Evolutionary conservation across 2,329 filamentous ascomycete genomes (phyloP).

Genomic region (Cladophialophora psammophila): DNA sequence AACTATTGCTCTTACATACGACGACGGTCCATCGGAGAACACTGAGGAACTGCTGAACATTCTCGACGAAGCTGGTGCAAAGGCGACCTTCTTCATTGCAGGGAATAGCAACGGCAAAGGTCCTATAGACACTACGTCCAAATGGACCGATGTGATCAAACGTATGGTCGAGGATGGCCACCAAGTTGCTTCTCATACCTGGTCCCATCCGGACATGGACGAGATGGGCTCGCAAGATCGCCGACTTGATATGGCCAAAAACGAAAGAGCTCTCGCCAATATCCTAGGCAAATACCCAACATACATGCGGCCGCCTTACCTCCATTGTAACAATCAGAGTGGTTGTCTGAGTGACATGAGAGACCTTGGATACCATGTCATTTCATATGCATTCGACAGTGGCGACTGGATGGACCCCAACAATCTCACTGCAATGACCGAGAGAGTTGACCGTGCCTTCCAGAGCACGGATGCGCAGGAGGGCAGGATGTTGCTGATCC

Average conservation of each 20-base stretch:
- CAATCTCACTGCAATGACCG: conserved; percentile 31
- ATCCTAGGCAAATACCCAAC: conserved; percentile 60
- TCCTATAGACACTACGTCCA: conserved; percentile 49
- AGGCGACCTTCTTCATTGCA: conserved; percentile 72
- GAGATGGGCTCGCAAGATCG: conserved; percentile 49
- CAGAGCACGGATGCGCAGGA: conserved; percentile 1
- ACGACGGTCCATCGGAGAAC: conserved; percentile 70
- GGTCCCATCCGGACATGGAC: conserved; percentile 58
- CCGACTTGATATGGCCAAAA: conserved; percentile 53
- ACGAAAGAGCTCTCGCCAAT: conserved; percentile 57
- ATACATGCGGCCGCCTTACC: conserved; percentile 63
- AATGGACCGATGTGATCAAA: conserved; percentile 50
- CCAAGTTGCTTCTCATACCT: conserved; percentile 61
- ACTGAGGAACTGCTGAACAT: conserved; percentile 69
- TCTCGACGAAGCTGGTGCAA: conserved; percentile 65
- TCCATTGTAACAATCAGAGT: conserved; percentile 47
- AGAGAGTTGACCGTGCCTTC: conserved; percentile 26
- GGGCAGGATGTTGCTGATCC: conserved; percentile 33
- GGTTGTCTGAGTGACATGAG: conserved; percentile 54
- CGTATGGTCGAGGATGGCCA: conserved; percentile 56
- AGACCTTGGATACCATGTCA: conserved; percentile 58
- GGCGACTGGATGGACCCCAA: conserved; percentile 50
- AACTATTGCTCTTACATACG: conserved; percentile 71
- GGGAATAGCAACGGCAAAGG: conserved; percentile 58
- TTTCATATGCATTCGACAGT: conserved; percentile 57